phyloP scores from a whole-genome alignment of 2,329 filamentous ascomycete species.

The Fusarium napiforme region DNA sequence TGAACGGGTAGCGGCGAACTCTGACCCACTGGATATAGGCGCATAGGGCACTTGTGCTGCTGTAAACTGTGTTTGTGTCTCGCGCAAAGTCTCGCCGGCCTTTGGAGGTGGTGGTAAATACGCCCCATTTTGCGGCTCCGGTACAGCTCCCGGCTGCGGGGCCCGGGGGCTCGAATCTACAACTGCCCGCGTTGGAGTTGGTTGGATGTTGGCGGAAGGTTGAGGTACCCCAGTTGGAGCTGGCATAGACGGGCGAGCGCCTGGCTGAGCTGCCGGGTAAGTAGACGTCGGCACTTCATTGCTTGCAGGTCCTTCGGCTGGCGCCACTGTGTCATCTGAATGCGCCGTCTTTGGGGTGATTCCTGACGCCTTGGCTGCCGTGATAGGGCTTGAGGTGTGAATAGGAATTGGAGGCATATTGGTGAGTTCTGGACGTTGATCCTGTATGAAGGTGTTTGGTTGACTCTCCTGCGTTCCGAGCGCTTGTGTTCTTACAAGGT shows the following conservation, averaged over 20 bases:
- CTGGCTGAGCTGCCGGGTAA: conserved; percentile 43
- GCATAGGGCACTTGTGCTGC: conserved; percentile 63
- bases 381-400: conserved; percentile 69
- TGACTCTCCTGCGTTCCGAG: not conserved
- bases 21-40: conserved; percentile 54
- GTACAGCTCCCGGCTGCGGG: conserved; percentile 68
- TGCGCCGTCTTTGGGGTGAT: conserved; percentile 59
- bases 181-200: conserved; percentile 56
- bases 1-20: conserved; percentile 58
- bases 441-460: not conserved
- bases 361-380: conserved; percentile 63
- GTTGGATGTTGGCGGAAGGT: conserved; percentile 51
- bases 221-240: conserved; percentile 54
- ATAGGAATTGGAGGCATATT: conserved; percentile 71
- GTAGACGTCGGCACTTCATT: conserved; percentile 49
- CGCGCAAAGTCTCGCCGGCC: conserved; percentile 57
- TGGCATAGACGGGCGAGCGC: conserved; percentile 52
- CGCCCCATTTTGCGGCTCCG: conserved; percentile 52
- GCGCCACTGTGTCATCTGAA: conserved; percentile 34
- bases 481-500: not conserved
- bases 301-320: conserved; percentile 35
- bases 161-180: conserved; percentile 57
- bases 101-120: conserved; percentile 63
- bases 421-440: not conserved
- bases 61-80: conserved; percentile 48